phyloP scores from a whole-genome alignment of 805 yeast genomes.

The Priceomyces melissophilus region DNA sequence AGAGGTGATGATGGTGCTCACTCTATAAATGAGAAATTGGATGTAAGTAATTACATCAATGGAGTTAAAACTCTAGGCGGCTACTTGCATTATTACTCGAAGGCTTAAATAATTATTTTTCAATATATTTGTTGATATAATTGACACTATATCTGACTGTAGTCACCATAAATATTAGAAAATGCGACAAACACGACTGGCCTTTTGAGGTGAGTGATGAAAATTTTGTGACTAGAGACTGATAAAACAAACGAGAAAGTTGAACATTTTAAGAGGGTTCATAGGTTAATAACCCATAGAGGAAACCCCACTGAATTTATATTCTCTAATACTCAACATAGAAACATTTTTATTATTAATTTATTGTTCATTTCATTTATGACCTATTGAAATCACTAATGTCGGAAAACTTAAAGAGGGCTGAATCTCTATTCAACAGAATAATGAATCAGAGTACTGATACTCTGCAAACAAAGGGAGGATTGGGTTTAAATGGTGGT shows the following conservation, averaged over 20 bases:
- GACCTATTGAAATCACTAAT: conserved; percentile 15
- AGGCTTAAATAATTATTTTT: conserved; percentile 8
- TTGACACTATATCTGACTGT: too few species aligned
- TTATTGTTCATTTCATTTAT: not conserved
- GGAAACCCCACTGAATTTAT: too few species aligned
- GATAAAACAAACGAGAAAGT: too few species aligned
- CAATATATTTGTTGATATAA: too few species aligned
- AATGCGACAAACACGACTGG: too few species aligned
- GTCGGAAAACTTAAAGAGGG: conserved; percentile 46
- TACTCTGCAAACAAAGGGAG: not conserved
- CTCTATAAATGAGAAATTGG: conserved; percentile 92
- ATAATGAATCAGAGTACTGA: conserved; percentile 38
- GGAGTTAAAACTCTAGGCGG: conserved; percentile 94
- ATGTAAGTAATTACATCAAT: conserved; percentile 82
- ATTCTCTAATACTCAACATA: too few species aligned
- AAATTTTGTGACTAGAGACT: too few species aligned
- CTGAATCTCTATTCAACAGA: conserved; percentile 44
- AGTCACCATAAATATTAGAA: too few species aligned
- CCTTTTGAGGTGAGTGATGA: too few species aligned
- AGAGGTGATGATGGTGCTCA: conserved; percentile 99
- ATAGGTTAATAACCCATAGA: not conserved
- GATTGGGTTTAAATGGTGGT: not conserved
- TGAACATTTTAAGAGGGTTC: too few species aligned
- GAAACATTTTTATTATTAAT: too few species aligned
- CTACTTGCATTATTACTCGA: conserved; percentile 79